These are phyloP conservation scores for Copromyces sp. DNA, from an alignment of 495 filamentous ascomycete genomes.

Conservation along the genomic window DNA sequence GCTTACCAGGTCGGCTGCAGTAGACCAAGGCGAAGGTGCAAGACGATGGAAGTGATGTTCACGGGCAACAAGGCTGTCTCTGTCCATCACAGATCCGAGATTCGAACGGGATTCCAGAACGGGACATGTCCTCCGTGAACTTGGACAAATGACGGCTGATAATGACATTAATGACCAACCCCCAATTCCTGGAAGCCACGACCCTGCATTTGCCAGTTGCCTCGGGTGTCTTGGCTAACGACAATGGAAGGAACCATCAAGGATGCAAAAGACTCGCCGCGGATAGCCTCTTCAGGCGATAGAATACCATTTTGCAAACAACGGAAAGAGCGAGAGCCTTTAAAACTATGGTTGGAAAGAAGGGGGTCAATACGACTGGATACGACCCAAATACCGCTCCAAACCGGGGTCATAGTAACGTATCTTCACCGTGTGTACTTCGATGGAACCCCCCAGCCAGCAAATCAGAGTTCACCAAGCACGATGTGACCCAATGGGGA, in stretches of 20 bases:
- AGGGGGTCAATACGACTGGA: background rate
- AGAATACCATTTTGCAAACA: background rate
- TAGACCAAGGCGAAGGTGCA: background rate
- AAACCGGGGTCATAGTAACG: background rate
- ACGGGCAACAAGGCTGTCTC: background rate
- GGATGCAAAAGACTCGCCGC: background rate
- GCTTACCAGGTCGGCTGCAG: background rate
- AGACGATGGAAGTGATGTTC: background rate
- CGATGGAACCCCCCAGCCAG: background rate
- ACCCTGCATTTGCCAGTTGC: background rate
- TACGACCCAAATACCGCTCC: background rate
- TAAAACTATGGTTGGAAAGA: too few species aligned
- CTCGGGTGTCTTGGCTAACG: background rate
- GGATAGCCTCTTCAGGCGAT: background rate
- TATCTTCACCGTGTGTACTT: background rate
- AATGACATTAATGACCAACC: background rate
- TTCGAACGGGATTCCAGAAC: background rate
- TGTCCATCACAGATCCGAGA: background rate
- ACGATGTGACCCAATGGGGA: background rate
- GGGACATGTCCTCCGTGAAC: background rate
- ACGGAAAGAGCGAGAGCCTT: background rate
- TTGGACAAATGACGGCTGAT: background rate
- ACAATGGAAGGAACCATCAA: background rate
- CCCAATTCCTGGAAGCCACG: background rate
- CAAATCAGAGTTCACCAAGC: background rate